Evolutionary conservation across 2,329 filamentous ascomycete genomes (phyloP), one percentile per base, ranked within the genome.

Genomic region (Botrytis elliptica): DNA sequence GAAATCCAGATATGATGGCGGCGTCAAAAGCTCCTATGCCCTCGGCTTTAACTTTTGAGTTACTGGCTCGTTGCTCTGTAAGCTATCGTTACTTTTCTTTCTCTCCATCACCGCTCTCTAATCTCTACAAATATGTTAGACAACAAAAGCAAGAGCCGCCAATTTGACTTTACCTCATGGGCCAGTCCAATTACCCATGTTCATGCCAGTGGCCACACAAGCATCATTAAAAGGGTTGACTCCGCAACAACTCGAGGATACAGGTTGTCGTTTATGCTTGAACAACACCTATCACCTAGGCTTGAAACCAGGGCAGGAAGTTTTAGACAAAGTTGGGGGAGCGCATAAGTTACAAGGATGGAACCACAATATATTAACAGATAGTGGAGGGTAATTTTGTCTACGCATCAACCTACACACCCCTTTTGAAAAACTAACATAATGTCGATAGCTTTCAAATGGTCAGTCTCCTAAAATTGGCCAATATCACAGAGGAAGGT

Each of bases 261-360:
- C 95, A 0, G 90, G 93, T 62, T 99, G 97, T 80, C 90, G 93
- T 74, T 85, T 99, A 60, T 99, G 96, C 82, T 85, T 99, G 77
- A 99, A 99, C 85, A 99, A 99, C 84, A 99, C 96, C 20, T 99
- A 99, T 81, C 96, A 99, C 82, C 85, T 99, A 75, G 96, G 96
- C 16, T 85, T 99, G 72, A 98, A 97, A 83, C 96, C 96, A 0
- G 97, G 96, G 1, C 95, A 98, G 82, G 91, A 93, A 55, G 92
- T 95, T 9, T 87, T 99, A 33, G 93, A 97, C 79, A 88, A 91
- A 3, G 87, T 98, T 70, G 96, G 96, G 62, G 96, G 97, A 73
- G 96, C 96, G 42, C 97, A 99, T 84, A 95, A 92, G 82, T 85
- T 99, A 71, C 96, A 99, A 83, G 93, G 93, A 83, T 99, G 97